A percentile compares a stretch with the other conserved stretches of the same genome.
Evolutionary conservation across 345 rosid species (phyloP).

Genomic region (Corchorus olitorius): DNA sequence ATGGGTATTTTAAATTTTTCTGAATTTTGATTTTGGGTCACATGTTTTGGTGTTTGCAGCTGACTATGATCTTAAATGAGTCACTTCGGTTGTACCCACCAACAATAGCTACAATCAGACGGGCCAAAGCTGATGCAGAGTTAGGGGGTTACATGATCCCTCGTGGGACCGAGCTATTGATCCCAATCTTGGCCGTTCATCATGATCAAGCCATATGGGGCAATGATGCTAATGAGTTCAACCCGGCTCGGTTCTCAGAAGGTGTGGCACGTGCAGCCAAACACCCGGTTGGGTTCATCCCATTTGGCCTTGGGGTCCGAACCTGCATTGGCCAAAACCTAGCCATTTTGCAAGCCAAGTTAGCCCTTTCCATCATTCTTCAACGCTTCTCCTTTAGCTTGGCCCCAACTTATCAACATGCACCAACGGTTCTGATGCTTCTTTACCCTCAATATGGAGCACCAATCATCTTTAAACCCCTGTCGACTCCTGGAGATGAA

Average conservation of each 20-base stretch:
- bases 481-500: conserved; percentile 13
- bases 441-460: conserved; percentile 83
- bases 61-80: conserved; percentile 67
- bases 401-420: conserved; percentile 72
- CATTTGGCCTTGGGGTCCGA: conserved; percentile 79
- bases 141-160: conserved; percentile 85
- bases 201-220: conserved; percentile 82
- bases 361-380: conserved; percentile 58
- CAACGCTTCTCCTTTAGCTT: conserved; percentile 67
- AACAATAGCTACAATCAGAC: conserved; percentile 66
- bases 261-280: conserved; percentile 78
- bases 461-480: conserved; percentile 57
- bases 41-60: conserved; percentile 37
- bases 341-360: conserved; percentile 76
- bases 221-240: conserved; percentile 69
- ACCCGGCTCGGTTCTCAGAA: conserved; percentile 65
- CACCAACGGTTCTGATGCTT: conserved; percentile 69
- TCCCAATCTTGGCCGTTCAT: conserved; percentile 81
- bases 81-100: conserved; percentile 76
- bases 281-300: conserved; percentile 69
- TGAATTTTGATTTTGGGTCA: conserved; percentile 16
- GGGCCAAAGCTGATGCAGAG: conserved; percentile 58
- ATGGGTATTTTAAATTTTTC: not conserved
- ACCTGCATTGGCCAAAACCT: conserved; percentile 82
- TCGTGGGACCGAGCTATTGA: conserved; percentile 57